Evolutionary conservation across 257 asterid species (phyloP).

Genomic region (Solanum sitiens): DNA sequence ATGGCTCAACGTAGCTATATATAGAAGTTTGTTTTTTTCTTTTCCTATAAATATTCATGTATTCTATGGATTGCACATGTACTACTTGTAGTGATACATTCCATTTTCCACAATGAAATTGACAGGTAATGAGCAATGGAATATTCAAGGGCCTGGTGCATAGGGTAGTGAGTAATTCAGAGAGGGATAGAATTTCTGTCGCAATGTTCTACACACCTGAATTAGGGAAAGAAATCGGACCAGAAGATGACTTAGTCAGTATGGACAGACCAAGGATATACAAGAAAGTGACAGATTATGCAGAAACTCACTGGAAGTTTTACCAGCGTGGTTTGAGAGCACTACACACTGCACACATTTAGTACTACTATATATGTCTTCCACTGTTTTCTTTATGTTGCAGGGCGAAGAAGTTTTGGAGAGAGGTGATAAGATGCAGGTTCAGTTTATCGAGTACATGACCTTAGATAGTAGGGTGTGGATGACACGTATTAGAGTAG

Average conservation of each 20-base stretch:
- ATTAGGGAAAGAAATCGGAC: conserved; percentile 41
- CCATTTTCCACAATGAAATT: not conserved
- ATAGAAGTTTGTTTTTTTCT: not conserved
- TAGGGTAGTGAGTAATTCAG: conserved; percentile 28
- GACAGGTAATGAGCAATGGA: conserved; percentile 48
- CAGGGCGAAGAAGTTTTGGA: not conserved
- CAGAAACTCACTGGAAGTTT: conserved; percentile 21
- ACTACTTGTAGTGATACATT: not conserved
- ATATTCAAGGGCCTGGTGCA: conserved; percentile 42
- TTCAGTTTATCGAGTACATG: not conserved
- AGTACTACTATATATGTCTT: not conserved
- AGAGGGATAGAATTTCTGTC: conserved; percentile 27
- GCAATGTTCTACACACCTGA: conserved; percentile 37
- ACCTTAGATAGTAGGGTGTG: not conserved
- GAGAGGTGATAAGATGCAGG: not conserved
- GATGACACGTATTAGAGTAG: not conserved
- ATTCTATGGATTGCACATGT: not conserved
- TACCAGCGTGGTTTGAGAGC: conserved; percentile 8
- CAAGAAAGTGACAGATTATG: conserved; percentile 41
- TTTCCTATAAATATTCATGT: not conserved
- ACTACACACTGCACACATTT: not conserved
- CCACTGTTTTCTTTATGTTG: not conserved
- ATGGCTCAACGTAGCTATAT: not conserved
- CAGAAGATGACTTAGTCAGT: conserved; percentile 27
- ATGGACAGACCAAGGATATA: conserved; percentile 18